Base-by-base conservation (phyloP, 2,329 filamentous ascomycete genomes). In the Botryotinia calthae region DNA sequence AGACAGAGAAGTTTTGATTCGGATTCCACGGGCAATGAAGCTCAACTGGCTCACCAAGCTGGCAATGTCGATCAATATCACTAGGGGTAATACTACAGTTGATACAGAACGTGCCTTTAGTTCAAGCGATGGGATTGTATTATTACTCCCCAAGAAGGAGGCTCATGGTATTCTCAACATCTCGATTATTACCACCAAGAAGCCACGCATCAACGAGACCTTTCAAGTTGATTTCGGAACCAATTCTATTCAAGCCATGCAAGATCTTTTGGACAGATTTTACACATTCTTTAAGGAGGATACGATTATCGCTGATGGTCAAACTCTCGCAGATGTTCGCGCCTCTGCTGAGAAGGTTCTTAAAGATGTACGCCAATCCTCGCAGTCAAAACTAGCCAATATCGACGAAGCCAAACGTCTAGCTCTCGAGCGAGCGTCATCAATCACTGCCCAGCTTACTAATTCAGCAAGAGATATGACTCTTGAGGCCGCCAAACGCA, bases 151-250 rank as follows among this genome's bases (percentile, higher is more conserved):
- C 6, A 82, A 82, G 42, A 84, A 84, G 40, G 88, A 91, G 74
- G 87, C 88, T 9, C 82, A 88, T 74, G 89, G 89, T 46, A 80
- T 87, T 54, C 80, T 91, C 68, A 87, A 87, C 70, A 83, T 91
- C 62, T 85, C 86, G 2, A 84, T 91, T 51, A 83, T 86, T 71
- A 89, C 89, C 1, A 87, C 84, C 22, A 87, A 85, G 72, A 87
- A 86, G 74, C 89, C 89, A 37, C 87, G 85, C 79, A 84, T 90
- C 75, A 87, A 87, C 77, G 88, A 90, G 81, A 86, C 86, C 0
- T 88, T 90, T 79, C 84, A 86, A 56, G 81, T 91, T 44, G 86
- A 90, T 79, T 89, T 91, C 79, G 87, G 88, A 42, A 76, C 75
- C 2, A 75, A 74, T 58, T 44, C 76, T 59, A 74, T 74, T 62